A percentile compares a stretch with the other conserved stretches of the same genome.
phyloP scores from a whole-genome alignment of 768 basidiomycete species.

The Mycena alexandri region DNA sequence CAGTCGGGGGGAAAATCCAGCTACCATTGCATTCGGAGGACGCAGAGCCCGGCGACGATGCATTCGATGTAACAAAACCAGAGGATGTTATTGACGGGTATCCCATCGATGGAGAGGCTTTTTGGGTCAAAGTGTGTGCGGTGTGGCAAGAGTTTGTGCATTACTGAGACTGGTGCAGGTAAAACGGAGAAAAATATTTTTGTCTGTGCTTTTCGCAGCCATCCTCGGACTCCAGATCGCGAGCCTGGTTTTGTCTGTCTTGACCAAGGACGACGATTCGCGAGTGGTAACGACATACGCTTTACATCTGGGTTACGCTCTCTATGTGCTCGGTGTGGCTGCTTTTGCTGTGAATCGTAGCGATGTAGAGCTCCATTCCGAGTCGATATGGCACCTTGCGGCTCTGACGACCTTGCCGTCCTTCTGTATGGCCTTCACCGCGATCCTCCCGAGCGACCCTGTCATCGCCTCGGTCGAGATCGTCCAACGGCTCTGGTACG shows the following conservation, averaged over 20 bases:
- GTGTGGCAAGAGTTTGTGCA: background rate
- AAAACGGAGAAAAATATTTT: conserved; percentile 67
- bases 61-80: conserved; percentile 79
- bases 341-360: conserved; percentile 64
- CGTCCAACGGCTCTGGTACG: conserved; percentile 62
- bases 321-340: conserved; percentile 70
- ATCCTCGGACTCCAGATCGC: conserved; percentile 66
- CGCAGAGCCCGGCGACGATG: conserved; percentile 54
- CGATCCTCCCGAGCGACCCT: conserved; percentile 68
- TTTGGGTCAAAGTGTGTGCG: conserved; percentile 68
- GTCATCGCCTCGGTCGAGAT: conserved; percentile 46
- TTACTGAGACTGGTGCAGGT: conserved; percentile 55
- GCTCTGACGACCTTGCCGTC: conserved; percentile 64
- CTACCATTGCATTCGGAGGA: conserved; percentile 55
- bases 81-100: conserved; percentile 78
- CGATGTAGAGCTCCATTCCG: conserved; percentile 55
- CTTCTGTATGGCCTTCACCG: conserved; percentile 57
- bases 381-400: conserved; percentile 73
- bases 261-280: conserved; percentile 43
- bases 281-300: conserved; percentile 51
- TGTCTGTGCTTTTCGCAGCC: conserved; percentile 59
- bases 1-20: conserved; percentile 64
- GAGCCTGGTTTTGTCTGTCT: conserved; percentile 67
- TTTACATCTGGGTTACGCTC: conserved; percentile 65
- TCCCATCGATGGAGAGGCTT: conserved; percentile 69